Base-by-base conservation (phyloP, 805 yeast genomes). In the Candida piceae region DNA sequence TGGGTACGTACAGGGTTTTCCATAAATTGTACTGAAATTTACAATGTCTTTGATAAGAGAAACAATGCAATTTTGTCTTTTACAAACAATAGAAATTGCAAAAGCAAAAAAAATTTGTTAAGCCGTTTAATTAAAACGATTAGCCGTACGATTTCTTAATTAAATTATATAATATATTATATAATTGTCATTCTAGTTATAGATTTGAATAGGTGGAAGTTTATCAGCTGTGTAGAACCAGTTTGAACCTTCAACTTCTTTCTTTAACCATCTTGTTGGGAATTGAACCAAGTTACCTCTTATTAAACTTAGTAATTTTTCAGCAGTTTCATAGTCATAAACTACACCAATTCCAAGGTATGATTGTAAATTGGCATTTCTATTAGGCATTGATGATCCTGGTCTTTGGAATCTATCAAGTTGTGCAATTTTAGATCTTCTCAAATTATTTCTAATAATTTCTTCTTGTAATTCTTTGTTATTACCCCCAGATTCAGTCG, bases 181-280 rank as follows among this genome's bases (percentile, higher is more conserved):
- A n/a, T n/a, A n/a, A n/a, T n/a, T n/a, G n/a, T n/a, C n/a, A n/a
- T n/a, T 9, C 26, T 50, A 87, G 52, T 88, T 90, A 58, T 84
- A 93, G 36, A 93, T 90, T 55, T 93, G 97, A 38, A 93, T 78
- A 1, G 98, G 98, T 5, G 97, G 96, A 19, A 93, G 67, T 52
- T 95, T 78, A 55, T 93, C 98, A 34, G 94, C 80, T 50, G 82
- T 86, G 66, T 86, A 89, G 58, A 88, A 89, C 97, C 97, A 90
- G 55, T 94, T 93, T 9, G 86, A 90, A 6, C 85, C 76, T 39
- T 89, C 96, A 21, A 88, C 75, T 60, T 93, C 98, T 40, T 79
- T 74, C 49, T 74, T 67, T 29, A 93, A 69, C 98, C 98, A 93
- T 42, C 87, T 87, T 1, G 84, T 71, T 0, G 98, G 97, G 67